Percentiles rank a stretch among this genome's conserved stretches.
phyloP scores from a whole-genome alignment of 495 filamentous ascomycete genomes.

The Penicillium mononematosum region DNA sequence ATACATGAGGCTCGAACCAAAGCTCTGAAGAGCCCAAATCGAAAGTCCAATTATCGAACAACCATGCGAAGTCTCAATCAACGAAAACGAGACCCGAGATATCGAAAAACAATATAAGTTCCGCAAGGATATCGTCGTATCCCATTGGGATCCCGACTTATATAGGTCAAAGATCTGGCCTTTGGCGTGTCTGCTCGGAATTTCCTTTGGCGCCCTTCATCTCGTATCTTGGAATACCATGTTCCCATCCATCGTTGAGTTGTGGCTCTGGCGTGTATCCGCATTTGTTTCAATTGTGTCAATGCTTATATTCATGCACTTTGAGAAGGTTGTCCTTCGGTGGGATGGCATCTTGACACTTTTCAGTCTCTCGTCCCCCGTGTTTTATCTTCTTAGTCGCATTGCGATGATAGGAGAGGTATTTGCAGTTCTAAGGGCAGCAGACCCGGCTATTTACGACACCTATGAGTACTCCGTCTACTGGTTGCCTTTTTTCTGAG shows the following conservation, averaged over 20 bases:
- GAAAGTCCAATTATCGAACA: background rate
- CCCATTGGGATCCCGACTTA: background rate
- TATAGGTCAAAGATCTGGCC: background rate
- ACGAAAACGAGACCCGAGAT: background rate
- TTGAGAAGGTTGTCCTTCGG: conserved; percentile 32
- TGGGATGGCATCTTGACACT: conserved; percentile 33
- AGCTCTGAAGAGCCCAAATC: background rate
- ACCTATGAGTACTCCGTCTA: conserved; percentile 17
- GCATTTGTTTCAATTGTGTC: conserved; percentile 23
- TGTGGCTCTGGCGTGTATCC: conserved; percentile 31
- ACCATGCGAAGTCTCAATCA: background rate
- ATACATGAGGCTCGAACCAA: background rate
- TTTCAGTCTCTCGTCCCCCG: conserved; percentile 29
- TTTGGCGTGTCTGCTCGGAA: background rate
- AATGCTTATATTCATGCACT: conserved; percentile 38
- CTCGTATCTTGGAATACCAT: background rate
- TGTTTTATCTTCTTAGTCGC: conserved; percentile 31
- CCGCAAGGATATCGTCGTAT: background rate
- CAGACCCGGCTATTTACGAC: conserved; percentile 26
- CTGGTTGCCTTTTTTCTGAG: conserved; percentile 5
- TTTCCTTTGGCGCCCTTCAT: background rate
- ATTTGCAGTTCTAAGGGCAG: conserved; percentile 27
- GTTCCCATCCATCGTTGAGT: background rate
- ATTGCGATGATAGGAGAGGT: conserved; percentile 31
- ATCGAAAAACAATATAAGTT: background rate